phyloP scores from a whole-genome alignment of 495 filamentous ascomycete species.

The Rostrohypoxylon terebratum region DNA sequence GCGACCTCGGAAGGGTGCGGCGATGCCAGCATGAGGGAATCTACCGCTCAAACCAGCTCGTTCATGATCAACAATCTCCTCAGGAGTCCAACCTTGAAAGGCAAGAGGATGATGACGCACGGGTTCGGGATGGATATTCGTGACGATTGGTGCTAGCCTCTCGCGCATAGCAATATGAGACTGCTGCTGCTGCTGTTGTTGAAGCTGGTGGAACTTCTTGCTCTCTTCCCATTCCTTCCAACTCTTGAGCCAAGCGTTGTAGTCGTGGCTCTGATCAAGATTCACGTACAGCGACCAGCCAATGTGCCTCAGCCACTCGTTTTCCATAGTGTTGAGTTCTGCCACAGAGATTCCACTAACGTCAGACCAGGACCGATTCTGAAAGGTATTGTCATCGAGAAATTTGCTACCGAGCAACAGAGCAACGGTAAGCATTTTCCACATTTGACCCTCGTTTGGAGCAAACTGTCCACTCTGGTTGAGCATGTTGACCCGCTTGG shows the following conservation, averaged over 20 bases:
- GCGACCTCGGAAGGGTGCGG: conserved; percentile 58
- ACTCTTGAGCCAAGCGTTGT: conserved; percentile 81
- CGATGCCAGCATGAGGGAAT: conserved; percentile 57
- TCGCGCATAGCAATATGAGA: conserved; percentile 56
- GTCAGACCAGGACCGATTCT: conserved; percentile 98
- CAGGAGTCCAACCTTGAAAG: conserved; percentile 65
- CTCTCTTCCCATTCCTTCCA: conserved; percentile 84
- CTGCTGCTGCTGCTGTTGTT: conserved; percentile 52
- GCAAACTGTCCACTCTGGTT: conserved; percentile 67
- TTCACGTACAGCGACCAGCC: conserved; percentile 90
- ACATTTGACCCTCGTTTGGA: conserved; percentile 77
- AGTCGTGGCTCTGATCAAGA: conserved; percentile 82
- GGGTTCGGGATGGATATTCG: conserved; percentile 76
- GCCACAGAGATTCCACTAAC: conserved; percentile 90
- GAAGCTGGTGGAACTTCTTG: conserved; percentile 66
- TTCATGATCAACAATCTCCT: conserved; percentile 64
- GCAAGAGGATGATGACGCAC: conserved; percentile 50
- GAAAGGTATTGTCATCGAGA: conserved; percentile 98
- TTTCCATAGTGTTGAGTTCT: conserved; percentile 90
- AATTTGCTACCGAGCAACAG: conserved; percentile 97
- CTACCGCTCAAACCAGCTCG: conserved; percentile 58
- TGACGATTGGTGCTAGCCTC: conserved; percentile 66
- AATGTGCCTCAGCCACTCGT: conserved; percentile 89
- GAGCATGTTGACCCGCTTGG: conserved; percentile 81
- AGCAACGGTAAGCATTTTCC: conserved; percentile 89